A percentile compares a stretch with the other conserved stretches of the same genome.
Conservation (phyloP, 116 monocot genomes). For the Cymodocea nodosa region DNA sequence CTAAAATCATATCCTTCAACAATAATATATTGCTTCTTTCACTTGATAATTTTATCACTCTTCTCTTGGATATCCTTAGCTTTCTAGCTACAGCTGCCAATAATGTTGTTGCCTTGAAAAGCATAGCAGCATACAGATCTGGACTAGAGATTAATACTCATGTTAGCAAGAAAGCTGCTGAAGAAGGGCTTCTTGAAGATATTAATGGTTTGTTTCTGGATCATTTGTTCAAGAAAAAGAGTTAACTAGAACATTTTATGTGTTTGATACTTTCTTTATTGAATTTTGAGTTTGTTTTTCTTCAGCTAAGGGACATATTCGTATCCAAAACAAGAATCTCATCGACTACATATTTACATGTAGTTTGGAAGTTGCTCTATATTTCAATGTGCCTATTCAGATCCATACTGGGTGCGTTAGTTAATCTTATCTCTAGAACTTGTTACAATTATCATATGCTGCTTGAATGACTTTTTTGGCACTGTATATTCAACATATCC, state of each 20-base stretch:
- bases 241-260: background rate
- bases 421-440: background rate
- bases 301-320: slow-evolving; percentile 61
- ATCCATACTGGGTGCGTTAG: slow-evolving; percentile 88
- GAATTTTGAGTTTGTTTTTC: slow-evolving; percentile 1
- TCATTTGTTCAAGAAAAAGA: background rate
- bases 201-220: slow-evolving; percentile 33
- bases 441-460: background rate
- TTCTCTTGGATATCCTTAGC: slow-evolving; percentile 29
- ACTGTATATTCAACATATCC: too few species aligned
- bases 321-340: slow-evolving; percentile 70
- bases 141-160: slow-evolving; percentile 74
- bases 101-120: slow-evolving; percentile 76
- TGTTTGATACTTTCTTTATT: too few species aligned
- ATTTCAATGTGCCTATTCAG: slow-evolving; percentile 76
- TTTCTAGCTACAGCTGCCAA: slow-evolving; percentile 39
- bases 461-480: background rate
- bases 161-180: slow-evolving; percentile 58
- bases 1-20: slow-evolving; percentile 92
- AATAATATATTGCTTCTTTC: background rate
- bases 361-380: slow-evolving; percentile 62
- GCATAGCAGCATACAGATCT: slow-evolving; percentile 95
- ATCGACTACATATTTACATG: slow-evolving; percentile 85
- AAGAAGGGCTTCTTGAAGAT: slow-evolving; percentile 71
- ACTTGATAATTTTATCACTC: background rate